Base-by-base conservation (phyloP, 225 moss, liverwort and hornwort genomes). In the Polytrichum formosum region DNA sequence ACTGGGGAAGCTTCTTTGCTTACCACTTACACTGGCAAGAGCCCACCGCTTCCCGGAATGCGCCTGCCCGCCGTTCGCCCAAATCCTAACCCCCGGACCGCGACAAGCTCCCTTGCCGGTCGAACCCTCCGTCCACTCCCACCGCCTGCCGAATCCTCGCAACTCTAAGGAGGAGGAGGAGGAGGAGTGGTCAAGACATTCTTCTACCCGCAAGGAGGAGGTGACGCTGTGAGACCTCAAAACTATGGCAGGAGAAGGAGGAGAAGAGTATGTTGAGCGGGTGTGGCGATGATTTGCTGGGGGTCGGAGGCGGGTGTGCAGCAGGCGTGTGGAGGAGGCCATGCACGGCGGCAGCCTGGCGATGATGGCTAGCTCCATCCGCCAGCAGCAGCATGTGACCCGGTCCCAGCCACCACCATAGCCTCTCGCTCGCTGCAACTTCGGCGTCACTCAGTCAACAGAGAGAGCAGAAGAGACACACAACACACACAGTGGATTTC, bases 291-390 rank as follows among this genome's bases (percentile, higher is more conserved):
- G 21, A 23, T n/a, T 20, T n/a, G 59, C 6, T 20, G 59, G 59
- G 18, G 27, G 5, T 23, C 17, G 9, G 63, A 67, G 26, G 25
- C n/a, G 17, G 5, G n/a, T 19, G 20, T 46, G 6, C 17, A 23
- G 18, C 26, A 53, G 28, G 23, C 78, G 67, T 61, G 61, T 26
- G 28, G 73, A 54, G 69, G 65, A 21, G 27, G 70, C 74, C 78
- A 79, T 79, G 70, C 74, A 74, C 63, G 70, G 28, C 64, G n/a
- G 30, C 19, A 59, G 23, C 54, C 13, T n/a, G 46, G 26, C 18
- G 59, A 28, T 8, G 59, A 22, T 55, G 19, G 21, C 29, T 27
- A 65, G 54, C 64, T 63, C 72, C 72, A 63, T 72, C 53, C 63
- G 64, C 25, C n/a, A 53, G n/a, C 26, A 18, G 58, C 31, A 26